Conservation (phyloP, 306 rosid genomes). For the Pachyrhizus erosus region DNA sequence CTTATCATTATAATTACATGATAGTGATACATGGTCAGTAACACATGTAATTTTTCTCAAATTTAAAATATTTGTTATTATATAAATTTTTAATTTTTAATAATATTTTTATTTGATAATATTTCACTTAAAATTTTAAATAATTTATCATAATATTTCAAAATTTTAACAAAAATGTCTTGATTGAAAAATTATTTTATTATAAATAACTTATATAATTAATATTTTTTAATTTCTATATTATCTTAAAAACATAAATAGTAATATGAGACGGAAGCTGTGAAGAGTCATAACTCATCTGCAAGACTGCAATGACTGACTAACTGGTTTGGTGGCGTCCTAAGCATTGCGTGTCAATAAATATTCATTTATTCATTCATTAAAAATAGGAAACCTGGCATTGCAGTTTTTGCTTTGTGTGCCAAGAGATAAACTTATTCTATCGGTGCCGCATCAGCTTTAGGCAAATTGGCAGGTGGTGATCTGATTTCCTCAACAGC, state of each 20-base stretch:
- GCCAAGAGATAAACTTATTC: slow-evolving; percentile 31
- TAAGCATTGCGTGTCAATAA: background rate
- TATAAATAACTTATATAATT: background rate
- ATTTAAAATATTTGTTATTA: too few relatives aligned
- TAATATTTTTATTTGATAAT: background rate
- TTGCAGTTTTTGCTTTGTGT: slow-evolving; percentile 23
- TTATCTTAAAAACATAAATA: background rate
- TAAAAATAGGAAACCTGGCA: background rate
- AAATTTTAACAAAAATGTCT: background rate
- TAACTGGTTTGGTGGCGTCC: background rate
- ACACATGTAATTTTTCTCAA: too few relatives aligned
- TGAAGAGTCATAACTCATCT: background rate
- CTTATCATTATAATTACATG: too few relatives aligned
- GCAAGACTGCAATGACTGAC: background rate
- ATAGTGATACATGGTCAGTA: too few relatives aligned
- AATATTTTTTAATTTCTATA: background rate
- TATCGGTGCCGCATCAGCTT: slow-evolving; percentile 1
- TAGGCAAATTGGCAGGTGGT: background rate
- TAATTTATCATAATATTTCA: background rate
- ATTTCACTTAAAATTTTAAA: background rate
- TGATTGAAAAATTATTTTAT: background rate
- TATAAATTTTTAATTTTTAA: too few relatives aligned
- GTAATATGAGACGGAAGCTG: background rate
- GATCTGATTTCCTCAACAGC: background rate
- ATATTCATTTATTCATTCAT: background rate